phyloP scores from a whole-genome alignment of 1,284 basidiomycete species.

The Ganoderma boninense region DNA sequence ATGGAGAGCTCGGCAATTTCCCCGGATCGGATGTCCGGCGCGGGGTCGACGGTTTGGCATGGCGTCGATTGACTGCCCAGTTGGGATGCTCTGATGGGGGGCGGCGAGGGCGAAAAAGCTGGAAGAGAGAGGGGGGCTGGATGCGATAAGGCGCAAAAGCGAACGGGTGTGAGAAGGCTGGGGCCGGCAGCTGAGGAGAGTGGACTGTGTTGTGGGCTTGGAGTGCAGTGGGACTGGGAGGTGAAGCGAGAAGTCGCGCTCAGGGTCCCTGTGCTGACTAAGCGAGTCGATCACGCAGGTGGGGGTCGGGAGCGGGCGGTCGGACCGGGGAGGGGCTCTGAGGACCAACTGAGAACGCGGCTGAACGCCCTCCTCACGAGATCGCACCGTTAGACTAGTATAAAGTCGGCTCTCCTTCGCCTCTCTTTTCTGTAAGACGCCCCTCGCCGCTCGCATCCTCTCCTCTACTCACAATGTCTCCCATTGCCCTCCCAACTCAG shows the following conservation, averaged over 20 bases:
- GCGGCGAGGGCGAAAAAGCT: background rate
- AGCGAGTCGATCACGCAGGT: slow-evolving; percentile 32
- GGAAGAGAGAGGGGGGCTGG: background rate
- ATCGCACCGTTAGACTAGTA: slow-evolving; percentile 31
- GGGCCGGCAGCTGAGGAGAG: background rate
- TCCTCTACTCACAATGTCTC: slow-evolving; percentile 56
- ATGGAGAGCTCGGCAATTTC: slow-evolving; percentile 32
- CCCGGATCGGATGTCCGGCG: slow-evolving; percentile 41
- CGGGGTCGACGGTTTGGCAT: slow-evolving; percentile 21
- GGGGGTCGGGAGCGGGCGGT: slow-evolving; percentile 22
- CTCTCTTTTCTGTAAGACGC: slow-evolving; percentile 30
- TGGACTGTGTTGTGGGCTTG: background rate
- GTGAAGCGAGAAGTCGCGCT: slow-evolving; percentile 15
- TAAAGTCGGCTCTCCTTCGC: slow-evolving; percentile 35
- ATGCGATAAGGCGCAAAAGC: slow-evolving; percentile 2
- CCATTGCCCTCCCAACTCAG: slow-evolving; percentile 61
- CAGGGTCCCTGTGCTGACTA: slow-evolving; percentile 30
- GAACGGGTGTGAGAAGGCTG: slow-evolving; percentile 3
- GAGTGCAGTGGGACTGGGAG: slow-evolving; percentile 4
- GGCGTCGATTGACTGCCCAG: slow-evolving; percentile 3
- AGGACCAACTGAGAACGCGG: slow-evolving; percentile 28
- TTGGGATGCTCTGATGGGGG: background rate
- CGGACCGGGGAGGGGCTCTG: slow-evolving; percentile 32
- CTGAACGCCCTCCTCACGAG: slow-evolving; percentile 33
- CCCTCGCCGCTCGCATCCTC: slow-evolving; percentile 25